Percentiles rank a stretch among this genome's conserved stretches.
phyloP scores from a whole-genome alignment of 2,329 filamentous ascomycete genomes.

The Cyphellophora europaea region DNA sequence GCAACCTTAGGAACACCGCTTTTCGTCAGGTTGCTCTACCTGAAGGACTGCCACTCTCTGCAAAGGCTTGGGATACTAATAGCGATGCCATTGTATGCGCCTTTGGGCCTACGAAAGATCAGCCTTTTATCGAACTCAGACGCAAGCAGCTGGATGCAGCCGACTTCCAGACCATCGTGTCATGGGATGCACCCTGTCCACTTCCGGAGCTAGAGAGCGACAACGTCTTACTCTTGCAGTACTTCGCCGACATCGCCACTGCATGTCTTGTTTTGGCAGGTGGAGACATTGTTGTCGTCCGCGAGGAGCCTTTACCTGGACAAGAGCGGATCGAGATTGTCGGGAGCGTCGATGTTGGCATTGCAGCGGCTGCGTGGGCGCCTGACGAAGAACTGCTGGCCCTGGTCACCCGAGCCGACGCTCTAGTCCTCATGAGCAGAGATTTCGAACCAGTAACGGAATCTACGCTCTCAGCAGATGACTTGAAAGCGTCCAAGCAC shows the following conservation, averaged over 20 bases:
- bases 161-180: conserved; percentile 50
- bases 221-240: conserved; percentile 67
- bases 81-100: conserved; percentile 71
- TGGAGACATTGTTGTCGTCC: conserved; percentile 80
- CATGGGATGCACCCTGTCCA: conserved; percentile 81
- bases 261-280: conserved; percentile 78
- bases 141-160: conserved; percentile 24
- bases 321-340: conserved; percentile 88
- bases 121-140: conserved; percentile 64
- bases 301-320: conserved; percentile 56
- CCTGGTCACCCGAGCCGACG: conserved; percentile 69
- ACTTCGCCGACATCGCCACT: conserved; percentile 70
- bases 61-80: conserved; percentile 76
- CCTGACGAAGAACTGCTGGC: conserved; percentile 87
- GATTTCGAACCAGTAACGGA: conserved; percentile 78
- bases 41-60: conserved; percentile 55
- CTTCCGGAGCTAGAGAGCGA: conserved; percentile 68
- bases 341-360: conserved; percentile 86
- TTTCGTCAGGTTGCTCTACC: conserved; percentile 56
- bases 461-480: conserved; percentile 60
- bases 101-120: conserved; percentile 66
- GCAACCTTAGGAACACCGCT: conserved; percentile 73
- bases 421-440: conserved; percentile 84
- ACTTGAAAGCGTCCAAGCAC: conserved; percentile 80
- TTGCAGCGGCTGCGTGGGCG: conserved; percentile 83